Evolutionary conservation across 257 asterid genomes (phyloP), one percentile per base, ranked within the genome.

Genomic region (Salvia hispanica): DNA sequence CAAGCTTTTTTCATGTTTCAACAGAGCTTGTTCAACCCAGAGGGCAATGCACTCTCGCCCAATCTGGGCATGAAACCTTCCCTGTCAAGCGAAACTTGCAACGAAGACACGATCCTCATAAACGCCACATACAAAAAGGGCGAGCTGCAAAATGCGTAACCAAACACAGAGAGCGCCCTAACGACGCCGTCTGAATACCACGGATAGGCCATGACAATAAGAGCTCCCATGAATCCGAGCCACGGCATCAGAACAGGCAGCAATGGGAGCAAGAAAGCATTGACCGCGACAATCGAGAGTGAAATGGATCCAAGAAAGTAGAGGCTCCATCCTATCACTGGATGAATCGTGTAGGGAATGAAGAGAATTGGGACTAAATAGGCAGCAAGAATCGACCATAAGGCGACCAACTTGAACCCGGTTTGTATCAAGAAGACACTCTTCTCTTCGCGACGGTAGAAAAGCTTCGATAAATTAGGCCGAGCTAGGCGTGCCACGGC

Each of bases 131-230:
- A 93, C 7, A 89, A 43, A 33, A 86, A 2, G 0, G 97, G 96
- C 0, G 99, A 69, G 66, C 83, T 76, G 76, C 92, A 88, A 53
- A 90, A 93, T 0, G 95, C 89, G 28, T 90, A 93, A 4, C 47
- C 95, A 34, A 90, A 90, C 1, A 87, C 85, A 0, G 86, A 77
- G 5, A 93, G 78, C 3, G 95, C 99, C 77, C 96, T 81, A 31
- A 90, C 78, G 0, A 93, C 80, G 3, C 99, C 99, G 64, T 86
- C 74, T 0, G 76, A 45, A 80, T 93, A 91, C 89, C 94, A 86
- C n/a, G 97, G 97, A 47, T 52, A 85, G 7, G 92, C 97, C 99
- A 90, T 93, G 16, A 76, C 91, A 56, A 91, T 1, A n/a, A 93
- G 95, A 47, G 83, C 46, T 2, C 95, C 96, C 7, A 85, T 21